Evolutionary conservation across 2,329 filamentous ascomycete genomes (phyloP).

Genomic region (Tolypocladium amazonense): DNA sequence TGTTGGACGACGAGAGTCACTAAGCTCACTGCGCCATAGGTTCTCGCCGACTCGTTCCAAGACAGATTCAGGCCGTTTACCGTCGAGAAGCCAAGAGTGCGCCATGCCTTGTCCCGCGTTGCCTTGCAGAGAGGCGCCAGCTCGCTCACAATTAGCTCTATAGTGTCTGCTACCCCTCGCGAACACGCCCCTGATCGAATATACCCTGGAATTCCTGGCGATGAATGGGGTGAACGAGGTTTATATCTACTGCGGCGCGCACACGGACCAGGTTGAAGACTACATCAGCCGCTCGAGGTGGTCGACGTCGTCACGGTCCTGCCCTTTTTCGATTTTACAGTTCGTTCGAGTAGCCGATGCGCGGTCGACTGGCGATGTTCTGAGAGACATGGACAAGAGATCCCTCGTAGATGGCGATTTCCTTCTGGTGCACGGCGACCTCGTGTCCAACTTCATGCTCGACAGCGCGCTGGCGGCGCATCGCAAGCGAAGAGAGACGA

Average conservation of each 20-base stretch:
- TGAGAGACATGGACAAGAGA: slow-evolving; percentile 84
- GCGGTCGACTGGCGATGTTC: slow-evolving; percentile 81
- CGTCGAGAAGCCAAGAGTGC: slow-evolving; percentile 72
- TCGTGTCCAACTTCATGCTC: slow-evolving; percentile 83
- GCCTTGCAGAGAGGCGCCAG: neutral
- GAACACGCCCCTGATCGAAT: slow-evolving; percentile 92
- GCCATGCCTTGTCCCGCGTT: neutral
- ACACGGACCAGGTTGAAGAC: slow-evolving; percentile 76
- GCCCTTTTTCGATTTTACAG: slow-evolving; percentile 67
- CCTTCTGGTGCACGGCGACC: slow-evolving; percentile 81
- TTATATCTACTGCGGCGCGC: slow-evolving; percentile 81
- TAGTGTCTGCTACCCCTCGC: slow-evolving; percentile 88
- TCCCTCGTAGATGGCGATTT: slow-evolving; percentile 84
- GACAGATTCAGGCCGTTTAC: slow-evolving; percentile 85
- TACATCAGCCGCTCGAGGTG: slow-evolving; percentile 73
- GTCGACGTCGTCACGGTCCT: slow-evolving; percentile 44
- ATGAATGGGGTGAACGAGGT: slow-evolving; percentile 93
- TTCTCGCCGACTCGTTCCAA: slow-evolving; percentile 92
- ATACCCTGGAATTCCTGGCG: slow-evolving; percentile 91
- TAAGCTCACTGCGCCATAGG: slow-evolving; percentile 33
- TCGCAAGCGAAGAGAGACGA: slow-evolving; percentile 65
- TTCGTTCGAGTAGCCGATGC: slow-evolving; percentile 79
- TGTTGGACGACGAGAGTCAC: neutral
- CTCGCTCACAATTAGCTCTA: neutral
- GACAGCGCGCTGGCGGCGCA: slow-evolving; percentile 69